A percentile compares a stretch with the other conserved stretches of the same genome.
Conservation (phyloP, 164 flowering plant species). For the Malania oleifera region DNA sequence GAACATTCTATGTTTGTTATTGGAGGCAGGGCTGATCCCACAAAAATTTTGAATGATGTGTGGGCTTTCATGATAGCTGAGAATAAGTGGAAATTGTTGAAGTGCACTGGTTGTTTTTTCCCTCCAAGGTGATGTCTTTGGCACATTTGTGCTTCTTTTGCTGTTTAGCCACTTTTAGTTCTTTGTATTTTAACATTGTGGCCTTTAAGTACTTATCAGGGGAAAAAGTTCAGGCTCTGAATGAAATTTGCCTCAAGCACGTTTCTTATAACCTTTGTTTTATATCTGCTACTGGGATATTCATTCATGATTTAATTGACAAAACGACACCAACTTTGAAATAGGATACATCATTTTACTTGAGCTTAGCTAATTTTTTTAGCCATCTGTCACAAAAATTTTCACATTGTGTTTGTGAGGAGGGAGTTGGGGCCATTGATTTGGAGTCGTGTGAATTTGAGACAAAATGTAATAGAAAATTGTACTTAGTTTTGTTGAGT, state of each 20-base stretch:
- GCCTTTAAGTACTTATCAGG: neutral
- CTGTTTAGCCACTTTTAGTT: slow-evolving; percentile 1
- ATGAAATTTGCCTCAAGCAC: too few species aligned
- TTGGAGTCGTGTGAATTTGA: too few species aligned
- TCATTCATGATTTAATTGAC: neutral
- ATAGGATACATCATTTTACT: neutral
- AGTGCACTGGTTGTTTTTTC: slow-evolving; percentile 52
- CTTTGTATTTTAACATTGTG: neutral
- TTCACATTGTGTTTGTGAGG: too few species aligned
- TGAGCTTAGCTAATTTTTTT: too few species aligned
- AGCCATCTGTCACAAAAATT: too few species aligned
- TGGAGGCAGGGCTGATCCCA: slow-evolving; percentile 90
- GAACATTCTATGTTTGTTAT: slow-evolving; percentile 64
- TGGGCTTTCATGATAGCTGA: slow-evolving; percentile 55
- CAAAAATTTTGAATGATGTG: slow-evolving; percentile 65
- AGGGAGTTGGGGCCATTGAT: too few species aligned
- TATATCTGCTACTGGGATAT: neutral
- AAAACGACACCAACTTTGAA: slow-evolving; percentile 1
- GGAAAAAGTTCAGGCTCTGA: too few species aligned
- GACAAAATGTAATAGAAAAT: too few species aligned
- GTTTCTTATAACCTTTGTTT: neutral
- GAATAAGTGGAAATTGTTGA: slow-evolving; percentile 45
- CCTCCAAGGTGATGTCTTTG: slow-evolving; percentile 55
- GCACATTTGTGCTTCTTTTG: neutral
- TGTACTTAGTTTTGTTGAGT: too few species aligned